Evolutionary conservation across 23 red algal genomes (phyloP).

Genomic region (Chondrus crispus): DNA sequence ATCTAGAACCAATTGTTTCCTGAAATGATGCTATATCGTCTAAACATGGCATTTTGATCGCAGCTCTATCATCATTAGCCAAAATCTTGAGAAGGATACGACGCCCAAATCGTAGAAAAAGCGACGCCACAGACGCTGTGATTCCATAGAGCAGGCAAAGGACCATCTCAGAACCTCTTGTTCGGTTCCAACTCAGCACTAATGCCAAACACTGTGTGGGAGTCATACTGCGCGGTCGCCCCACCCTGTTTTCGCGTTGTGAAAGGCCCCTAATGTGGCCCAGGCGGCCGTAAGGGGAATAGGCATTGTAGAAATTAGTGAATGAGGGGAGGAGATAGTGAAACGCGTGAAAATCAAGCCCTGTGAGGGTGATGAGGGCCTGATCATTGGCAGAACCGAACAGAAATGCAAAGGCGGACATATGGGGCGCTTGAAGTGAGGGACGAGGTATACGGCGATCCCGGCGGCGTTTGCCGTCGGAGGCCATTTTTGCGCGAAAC

Average conservation of each 20-base stretch:
- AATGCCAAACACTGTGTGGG: neutral
- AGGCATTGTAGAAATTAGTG: neutral
- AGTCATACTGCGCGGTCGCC: neutral
- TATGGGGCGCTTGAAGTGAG: neutral
- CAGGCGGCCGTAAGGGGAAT: neutral
- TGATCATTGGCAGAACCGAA: neutral
- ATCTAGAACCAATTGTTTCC: neutral
- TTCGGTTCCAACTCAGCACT: neutral
- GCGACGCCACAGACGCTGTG: neutral
- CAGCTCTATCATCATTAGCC: neutral
- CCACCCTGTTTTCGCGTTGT: neutral
- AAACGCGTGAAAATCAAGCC: neutral
- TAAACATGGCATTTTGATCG: neutral
- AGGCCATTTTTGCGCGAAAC: neutral
- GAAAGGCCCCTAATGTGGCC: neutral
- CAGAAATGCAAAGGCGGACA: neutral
- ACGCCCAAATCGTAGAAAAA: conserved; percentile 13
- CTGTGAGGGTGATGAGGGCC: neutral
- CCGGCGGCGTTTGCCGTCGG: neutral
- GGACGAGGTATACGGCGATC: neutral
- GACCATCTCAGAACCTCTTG: neutral
- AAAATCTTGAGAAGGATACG: neutral
- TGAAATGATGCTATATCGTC: neutral
- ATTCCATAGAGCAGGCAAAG: neutral
- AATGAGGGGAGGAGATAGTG: neutral